These are phyloP conservation scores for Colletotrichum euphorbiae DNA, from an alignment of 2,329 filamentous ascomycete species.

Conservation along the genomic window DNA sequence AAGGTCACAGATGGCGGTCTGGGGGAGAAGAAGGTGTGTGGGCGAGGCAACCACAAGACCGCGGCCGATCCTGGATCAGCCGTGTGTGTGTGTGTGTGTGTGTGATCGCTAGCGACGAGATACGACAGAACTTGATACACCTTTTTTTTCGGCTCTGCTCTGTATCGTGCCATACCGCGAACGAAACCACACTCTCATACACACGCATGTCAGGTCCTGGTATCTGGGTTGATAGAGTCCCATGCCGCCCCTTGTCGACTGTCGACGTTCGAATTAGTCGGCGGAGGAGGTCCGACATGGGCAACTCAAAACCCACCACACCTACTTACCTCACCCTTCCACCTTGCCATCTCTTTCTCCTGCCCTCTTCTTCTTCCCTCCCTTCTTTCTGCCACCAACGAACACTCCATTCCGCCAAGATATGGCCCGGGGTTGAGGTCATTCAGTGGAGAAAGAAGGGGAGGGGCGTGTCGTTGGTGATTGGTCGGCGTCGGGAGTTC, in stretches of 20 bases:
- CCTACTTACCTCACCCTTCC: no score
- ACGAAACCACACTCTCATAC: no score
- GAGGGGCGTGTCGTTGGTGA: neutral
- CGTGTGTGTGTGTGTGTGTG: neutral
- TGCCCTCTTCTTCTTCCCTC: neutral
- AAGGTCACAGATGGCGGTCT: neutral
- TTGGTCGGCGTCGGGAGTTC: neutral
- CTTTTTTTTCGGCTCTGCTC: neutral
- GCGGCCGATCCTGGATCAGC: conserved; percentile 7
- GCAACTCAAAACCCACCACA: no score
- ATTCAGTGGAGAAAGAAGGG: neutral
- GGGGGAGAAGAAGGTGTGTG: neutral
- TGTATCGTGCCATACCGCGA: neutral
- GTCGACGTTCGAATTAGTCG: no score
- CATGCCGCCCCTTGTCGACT: no score
- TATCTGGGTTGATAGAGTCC: no score
- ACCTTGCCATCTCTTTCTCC: neutral
- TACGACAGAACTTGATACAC: neutral
- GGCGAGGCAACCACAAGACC: neutral
- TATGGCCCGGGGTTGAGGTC: neutral
- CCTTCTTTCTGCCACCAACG: neutral
- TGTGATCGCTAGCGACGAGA: conserved; percentile 2
- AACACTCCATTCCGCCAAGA: conserved; percentile 11
- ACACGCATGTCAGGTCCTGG: no score
- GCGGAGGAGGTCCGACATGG: no score